These are phyloP conservation scores for Pythium oligandrum DNA, from an alignment of 352 stramenopile genomes.

Conservation along the genomic window DNA sequence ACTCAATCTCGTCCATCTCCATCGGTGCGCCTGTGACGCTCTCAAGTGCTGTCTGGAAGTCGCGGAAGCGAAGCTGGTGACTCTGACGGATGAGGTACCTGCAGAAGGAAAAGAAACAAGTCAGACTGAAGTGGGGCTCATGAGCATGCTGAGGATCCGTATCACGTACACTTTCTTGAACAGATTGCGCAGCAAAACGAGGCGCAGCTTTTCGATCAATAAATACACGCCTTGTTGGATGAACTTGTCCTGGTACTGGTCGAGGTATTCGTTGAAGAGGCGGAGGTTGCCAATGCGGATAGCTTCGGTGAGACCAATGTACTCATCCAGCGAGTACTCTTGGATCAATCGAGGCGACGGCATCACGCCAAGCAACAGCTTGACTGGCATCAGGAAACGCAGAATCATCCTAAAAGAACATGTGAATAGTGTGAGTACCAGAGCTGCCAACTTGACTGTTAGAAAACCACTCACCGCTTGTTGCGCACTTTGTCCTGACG, in stretches of 20 bases:
- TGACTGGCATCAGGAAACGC: conserved; percentile 93
- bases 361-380: conserved; percentile 91
- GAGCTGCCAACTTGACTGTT: neutral
- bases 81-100: conserved; percentile 80
- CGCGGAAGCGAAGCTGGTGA: conserved; percentile 87
- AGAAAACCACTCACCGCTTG: conserved; percentile 50
- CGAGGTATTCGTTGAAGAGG: conserved; percentile 91
- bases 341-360: conserved; percentile 87
- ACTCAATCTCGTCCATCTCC: conserved; percentile 96
- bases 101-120: neutral
- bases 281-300: conserved; percentile 90
- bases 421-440: neutral
- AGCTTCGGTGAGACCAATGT: conserved; percentile 85
- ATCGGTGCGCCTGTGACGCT: conserved; percentile 82
- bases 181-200: conserved; percentile 93
- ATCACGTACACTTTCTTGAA: conserved; percentile 93
- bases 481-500: conserved; percentile 82
- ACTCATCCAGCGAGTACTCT: conserved; percentile 87
- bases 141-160: neutral
- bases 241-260: conserved; percentile 88
- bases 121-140: neutral
- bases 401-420: conserved; percentile 77
- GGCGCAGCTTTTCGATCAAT: conserved; percentile 94
- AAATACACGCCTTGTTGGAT: conserved; percentile 93
- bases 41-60: conserved; percentile 86